Evolutionary conservation across 495 filamentous ascomycete genomes (phyloP).

Genomic region (Neurospora sp.): DNA sequence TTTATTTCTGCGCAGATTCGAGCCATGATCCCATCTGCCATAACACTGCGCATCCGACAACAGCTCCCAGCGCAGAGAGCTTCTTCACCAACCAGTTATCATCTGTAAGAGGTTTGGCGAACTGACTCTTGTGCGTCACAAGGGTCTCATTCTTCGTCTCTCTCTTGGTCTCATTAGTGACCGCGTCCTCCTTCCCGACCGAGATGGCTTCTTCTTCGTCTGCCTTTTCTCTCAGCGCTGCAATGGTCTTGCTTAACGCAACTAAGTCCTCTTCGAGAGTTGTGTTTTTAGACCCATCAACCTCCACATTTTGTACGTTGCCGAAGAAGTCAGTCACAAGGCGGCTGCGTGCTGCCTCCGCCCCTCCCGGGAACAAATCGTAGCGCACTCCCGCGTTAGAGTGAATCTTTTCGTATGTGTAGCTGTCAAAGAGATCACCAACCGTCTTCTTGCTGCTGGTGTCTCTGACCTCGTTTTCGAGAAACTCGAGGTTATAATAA

Average conservation of each 20-base stretch:
- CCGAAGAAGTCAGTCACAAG: conserved; percentile 94
- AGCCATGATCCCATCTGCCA: conserved; percentile 54
- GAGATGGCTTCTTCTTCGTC: conserved; percentile 27
- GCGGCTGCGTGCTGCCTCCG: conserved; percentile 59
- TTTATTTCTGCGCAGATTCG: conserved; percentile 21
- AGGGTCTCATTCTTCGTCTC: conserved; percentile 17
- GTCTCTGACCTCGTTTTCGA: conserved; percentile 81
- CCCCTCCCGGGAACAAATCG: conserved; percentile 80
- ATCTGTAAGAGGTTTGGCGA: conserved; percentile 53
- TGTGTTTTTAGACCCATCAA: conserved; percentile 49
- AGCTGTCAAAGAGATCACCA: conserved; percentile 90
- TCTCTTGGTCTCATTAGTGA: conserved; percentile 25
- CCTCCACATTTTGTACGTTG: conserved; percentile 93
- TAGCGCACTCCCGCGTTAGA: conserved; percentile 84
- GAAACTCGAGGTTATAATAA: conserved; percentile 95
- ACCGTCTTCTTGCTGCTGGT: conserved; percentile 74
- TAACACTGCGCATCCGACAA: conserved; percentile 56
- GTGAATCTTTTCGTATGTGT: conserved; percentile 91
- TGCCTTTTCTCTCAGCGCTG: conserved; percentile 44
- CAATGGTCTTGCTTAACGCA: conserved; percentile 50
- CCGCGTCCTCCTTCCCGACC: conserved; percentile 17
- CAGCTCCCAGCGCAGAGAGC: conserved; percentile 49
- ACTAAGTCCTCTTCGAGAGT: conserved; percentile 68
- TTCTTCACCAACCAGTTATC: conserved; percentile 64
- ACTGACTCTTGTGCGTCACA: conserved; percentile 27